These are phyloP conservation scores for Ogataea nakhonphanomensis DNA, from an alignment of 805 yeast species.

Conservation along the genomic window DNA sequence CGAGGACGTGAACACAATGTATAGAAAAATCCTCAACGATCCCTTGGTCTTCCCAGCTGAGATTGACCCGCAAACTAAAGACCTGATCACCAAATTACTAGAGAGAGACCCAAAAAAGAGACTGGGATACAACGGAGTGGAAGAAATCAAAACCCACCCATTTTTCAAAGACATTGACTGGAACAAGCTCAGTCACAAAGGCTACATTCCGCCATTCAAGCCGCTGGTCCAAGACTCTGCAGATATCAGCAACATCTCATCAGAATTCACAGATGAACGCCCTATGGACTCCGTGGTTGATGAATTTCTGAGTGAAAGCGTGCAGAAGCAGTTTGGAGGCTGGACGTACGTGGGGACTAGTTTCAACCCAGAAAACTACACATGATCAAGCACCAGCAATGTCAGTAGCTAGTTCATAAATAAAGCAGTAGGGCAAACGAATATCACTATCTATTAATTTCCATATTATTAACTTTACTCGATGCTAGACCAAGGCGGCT, in stretches of 20 bases:
- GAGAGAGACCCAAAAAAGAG: constrained; percentile 83
- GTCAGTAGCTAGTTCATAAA: too few relatives aligned
- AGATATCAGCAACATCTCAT: constrained; percentile 92
- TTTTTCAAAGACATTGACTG: constrained; percentile 90
- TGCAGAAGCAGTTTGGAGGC: constrained; percentile 98
- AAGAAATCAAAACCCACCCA: constrained; percentile 76
- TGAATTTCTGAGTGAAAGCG: constrained; percentile 85
- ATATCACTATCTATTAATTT: constrained; percentile 4
- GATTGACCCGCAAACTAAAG: constrained; percentile 82
- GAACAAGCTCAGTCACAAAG: constrained; percentile 76
- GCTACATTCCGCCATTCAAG: constrained; percentile 92
- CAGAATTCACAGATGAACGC: constrained; percentile 85
- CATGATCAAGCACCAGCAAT: background rate
- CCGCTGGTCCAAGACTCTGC: constrained; percentile 82
- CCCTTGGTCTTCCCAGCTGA: constrained; percentile 86
- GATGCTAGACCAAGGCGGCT: constrained; percentile 8
- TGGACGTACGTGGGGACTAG: constrained; percentile 86
- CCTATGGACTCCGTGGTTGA: constrained; percentile 96
- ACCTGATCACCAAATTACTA: constrained; percentile 67
- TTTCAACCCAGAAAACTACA: constrained; percentile 22
- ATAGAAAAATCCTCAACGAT: constrained; percentile 85
- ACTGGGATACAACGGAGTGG: constrained; percentile 75
- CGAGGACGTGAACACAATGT: constrained; percentile 90
- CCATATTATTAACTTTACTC: constrained; percentile 9
- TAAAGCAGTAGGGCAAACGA: background rate